phyloP scores from a whole-genome alignment of 192 early-diverging fungal species.

The Podila epicladia region DNA sequence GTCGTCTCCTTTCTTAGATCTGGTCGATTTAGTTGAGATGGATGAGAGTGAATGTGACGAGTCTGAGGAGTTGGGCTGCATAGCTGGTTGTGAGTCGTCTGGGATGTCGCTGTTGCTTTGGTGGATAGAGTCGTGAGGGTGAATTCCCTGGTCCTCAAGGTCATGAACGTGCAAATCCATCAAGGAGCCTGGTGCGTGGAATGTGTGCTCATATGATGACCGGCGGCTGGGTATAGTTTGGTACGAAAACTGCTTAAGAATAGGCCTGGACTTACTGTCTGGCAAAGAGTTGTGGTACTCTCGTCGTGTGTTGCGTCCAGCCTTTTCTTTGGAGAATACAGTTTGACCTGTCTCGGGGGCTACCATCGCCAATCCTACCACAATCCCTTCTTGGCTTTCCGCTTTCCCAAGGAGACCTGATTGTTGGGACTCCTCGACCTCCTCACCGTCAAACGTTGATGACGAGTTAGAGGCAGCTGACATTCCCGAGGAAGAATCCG shows the following conservation, averaged over 20 bases:
- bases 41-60: conserved; percentile 25
- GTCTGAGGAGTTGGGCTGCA: conserved; percentile 38
- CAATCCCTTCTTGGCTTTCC: conserved; percentile 1
- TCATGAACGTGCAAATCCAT: neutral
- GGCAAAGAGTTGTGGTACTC: neutral
- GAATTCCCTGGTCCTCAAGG: neutral
- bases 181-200: neutral
- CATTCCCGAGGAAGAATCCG: conserved; percentile 32
- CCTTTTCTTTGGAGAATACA: conserved; percentile 4
- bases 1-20: neutral
- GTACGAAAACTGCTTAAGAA: neutral
- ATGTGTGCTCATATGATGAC: too few species aligned
- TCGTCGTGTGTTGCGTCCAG: neutral
- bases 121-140: neutral
- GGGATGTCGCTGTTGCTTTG: neutral
- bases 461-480: conserved; percentile 6
- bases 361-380: conserved; percentile 16
- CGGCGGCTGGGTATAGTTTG: neutral
- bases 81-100: conserved; percentile 7
- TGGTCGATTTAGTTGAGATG: neutral
- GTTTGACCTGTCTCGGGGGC: neutral
- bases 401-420: neutral
- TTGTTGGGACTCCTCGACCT: neutral
- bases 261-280: neutral
- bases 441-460: neutral